Evolutionary conservation across 164 flowering plant genomes (phyloP), one percentile per base, ranked within the genome.

Genomic region (Nelumbo lutea): DNA sequence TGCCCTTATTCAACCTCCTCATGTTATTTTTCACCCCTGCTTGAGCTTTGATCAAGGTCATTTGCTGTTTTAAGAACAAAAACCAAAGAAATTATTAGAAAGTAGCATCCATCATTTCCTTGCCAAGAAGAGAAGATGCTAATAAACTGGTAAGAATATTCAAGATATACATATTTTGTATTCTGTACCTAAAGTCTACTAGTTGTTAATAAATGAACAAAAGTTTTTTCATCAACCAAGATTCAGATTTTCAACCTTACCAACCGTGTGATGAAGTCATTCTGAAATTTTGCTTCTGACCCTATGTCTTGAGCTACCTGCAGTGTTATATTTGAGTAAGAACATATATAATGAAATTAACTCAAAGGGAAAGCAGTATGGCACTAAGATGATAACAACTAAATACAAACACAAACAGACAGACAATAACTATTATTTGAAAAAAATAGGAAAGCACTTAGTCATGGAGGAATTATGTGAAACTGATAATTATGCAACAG

Each of bases 1-100:
- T 86, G 80, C 88, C 86, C 78, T 70, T 84, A 82, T 85, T 93
- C 79, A 93, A 73, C 77, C 85, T 82, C 81, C 96, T 86, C 82
- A 90, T 73, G 75, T 90, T 93, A 84, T 89, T 89, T 83, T 93
- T 93, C 74, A 93, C 89, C 11, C 96, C 91, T 14, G 97, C 96
- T 81, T 90, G 94, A 77, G 93, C 98, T 83, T 87, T 87, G 15
- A 87, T 81, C 76, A 93, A 47, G 2, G 92, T 88, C 94, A 86
- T 89, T 90, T 93, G 96, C 98, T 93, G 89, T 61, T n/a, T 74
- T 42, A 59, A 66, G 42, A 68, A 68, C 48, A 66, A 64, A 6
- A 66, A 40, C 6, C 9, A 52, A 9, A 4, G 71, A 45, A 47
- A 48, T 27, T 41, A 45, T 72, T 61, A 71, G 46, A 67, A 39